These are phyloP conservation scores for Rubia occidens DNA, from an alignment of 305 asterid genomes.

Conservation along the genomic window DNA sequence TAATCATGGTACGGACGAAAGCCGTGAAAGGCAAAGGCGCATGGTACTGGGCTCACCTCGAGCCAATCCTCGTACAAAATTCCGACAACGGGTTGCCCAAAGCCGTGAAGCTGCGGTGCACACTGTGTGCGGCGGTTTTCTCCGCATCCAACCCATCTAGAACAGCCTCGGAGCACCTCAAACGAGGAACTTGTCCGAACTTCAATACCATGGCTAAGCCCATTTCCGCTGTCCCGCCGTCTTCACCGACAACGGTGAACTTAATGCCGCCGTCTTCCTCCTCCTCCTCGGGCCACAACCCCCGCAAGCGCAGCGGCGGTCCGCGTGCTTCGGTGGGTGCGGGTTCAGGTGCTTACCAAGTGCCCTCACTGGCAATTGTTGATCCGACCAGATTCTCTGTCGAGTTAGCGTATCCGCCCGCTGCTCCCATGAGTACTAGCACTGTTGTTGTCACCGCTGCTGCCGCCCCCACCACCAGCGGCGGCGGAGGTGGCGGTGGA, in stretches of 20 bases:
- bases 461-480: conserved; percentile 13
- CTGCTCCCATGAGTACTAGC: conserved; percentile 30
- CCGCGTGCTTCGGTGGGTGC: conserved; percentile 12
- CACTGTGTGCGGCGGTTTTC: conserved; percentile 78
- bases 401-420: conserved; percentile 45
- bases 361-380: conserved; percentile 45
- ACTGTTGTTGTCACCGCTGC: conserved; percentile 21
- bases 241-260: conserved; percentile 22
- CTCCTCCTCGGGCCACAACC: conserved; percentile 26
- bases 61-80: conserved; percentile 72
- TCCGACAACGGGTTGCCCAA: conserved; percentile 70
- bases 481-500: not conserved
- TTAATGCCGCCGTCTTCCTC: conserved; percentile 19
- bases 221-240: conserved; percentile 49
- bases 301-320: conserved; percentile 39
- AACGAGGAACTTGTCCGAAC: conserved; percentile 89
- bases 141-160: conserved; percentile 95
- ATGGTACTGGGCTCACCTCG: conserved; percentile 97
- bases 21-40: conserved; percentile 95
- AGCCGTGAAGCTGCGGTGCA: conserved; percentile 88
- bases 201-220: conserved; percentile 52
- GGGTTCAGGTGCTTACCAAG: conserved; percentile 25
- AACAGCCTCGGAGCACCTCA: conserved; percentile 96
- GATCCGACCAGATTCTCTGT: conserved; percentile 62
- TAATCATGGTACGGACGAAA: conserved; percentile 68